phyloP scores from a whole-genome alignment of 2,329 filamentous ascomycete genomes.

The Lasiodiplodia gonubiensis region DNA sequence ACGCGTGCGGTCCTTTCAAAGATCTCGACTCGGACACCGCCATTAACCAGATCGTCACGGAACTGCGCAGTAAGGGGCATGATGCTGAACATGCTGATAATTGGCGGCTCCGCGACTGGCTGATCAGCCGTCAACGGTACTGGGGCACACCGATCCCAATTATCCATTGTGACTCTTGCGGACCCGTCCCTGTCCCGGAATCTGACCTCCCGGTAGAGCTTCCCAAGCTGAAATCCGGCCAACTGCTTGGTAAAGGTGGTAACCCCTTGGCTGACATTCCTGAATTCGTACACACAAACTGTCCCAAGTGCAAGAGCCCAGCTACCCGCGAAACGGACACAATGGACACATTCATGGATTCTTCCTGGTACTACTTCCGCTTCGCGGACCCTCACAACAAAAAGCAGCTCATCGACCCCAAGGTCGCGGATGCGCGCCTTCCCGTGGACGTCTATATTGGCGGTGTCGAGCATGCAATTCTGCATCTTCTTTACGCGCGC shows the following conservation, averaged over 20 bases:
- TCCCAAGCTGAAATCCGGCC: conserved; percentile 71
- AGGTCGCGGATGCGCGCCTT: conserved; percentile 61
- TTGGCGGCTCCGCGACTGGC: conserved; percentile 86
- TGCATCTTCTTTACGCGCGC: conserved; percentile 85
- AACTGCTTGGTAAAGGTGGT: conserved; percentile 71
- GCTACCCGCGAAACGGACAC: conserved; percentile 88
- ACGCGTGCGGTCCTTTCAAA: conserved; percentile 67
- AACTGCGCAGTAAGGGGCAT: conserved; percentile 43
- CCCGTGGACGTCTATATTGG: conserved; percentile 90
- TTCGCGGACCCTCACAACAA: conserved; percentile 75
- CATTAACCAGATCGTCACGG: conserved; percentile 63
- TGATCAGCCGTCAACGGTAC: conserved; percentile 89
- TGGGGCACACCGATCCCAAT: conserved; percentile 93
- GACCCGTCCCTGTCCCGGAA: conserved; percentile 77
- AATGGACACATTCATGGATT: conserved; percentile 96
- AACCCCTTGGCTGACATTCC: conserved; percentile 76
- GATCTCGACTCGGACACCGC: conserved; percentile 69
- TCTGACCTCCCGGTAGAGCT: conserved; percentile 77
- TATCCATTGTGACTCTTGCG: conserved; percentile 78
- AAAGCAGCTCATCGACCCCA: conserved; percentile 65
- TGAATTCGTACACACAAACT: conserved; percentile 76
- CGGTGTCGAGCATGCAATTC: conserved; percentile 87
- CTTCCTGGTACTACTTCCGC: conserved; percentile 89
- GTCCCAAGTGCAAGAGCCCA: conserved; percentile 72
- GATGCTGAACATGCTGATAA: conserved; percentile 67